phyloP scores from a whole-genome alignment of 2,329 filamentous ascomycete genomes.

The Drechmeria coniospora region DNA sequence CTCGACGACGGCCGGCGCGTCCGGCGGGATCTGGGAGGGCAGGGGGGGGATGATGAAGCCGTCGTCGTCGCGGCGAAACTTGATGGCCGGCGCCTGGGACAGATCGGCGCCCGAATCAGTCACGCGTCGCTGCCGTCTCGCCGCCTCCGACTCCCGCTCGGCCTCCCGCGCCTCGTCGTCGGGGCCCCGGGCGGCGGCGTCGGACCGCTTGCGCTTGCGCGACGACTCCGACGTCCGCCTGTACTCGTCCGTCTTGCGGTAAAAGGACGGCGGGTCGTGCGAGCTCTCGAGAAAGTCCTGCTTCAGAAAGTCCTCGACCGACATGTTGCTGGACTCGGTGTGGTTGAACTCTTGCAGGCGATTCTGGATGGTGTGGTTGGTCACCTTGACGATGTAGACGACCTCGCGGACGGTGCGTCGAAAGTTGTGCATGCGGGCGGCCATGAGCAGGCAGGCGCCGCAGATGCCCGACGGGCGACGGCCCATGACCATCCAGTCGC shows the following conservation, averaged over 20 bases:
- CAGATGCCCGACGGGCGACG: conserved; percentile 87
- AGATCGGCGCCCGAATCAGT: conserved; percentile 18
- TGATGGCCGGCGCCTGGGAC: conserved; percentile 16
- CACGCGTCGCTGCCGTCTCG: conserved; percentile 5
- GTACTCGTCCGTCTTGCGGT: conserved; percentile 47
- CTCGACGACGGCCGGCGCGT: conserved; percentile 10
- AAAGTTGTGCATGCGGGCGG: conserved; percentile 96
- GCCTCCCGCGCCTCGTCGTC: conserved; percentile 4
- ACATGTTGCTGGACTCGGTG: conserved; percentile 71
- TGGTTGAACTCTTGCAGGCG: conserved; percentile 83
- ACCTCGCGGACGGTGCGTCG: conserved; percentile 83
- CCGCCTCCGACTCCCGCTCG: background rate
- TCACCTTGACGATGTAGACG: conserved; percentile 96
- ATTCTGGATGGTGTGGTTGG: conserved; percentile 81
- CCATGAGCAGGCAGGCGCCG: conserved; percentile 85
- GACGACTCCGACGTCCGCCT: conserved; percentile 35
- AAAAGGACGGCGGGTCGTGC: conserved; percentile 74
- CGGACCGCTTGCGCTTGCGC: conserved; percentile 27
- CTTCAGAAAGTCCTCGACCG: conserved; percentile 71
- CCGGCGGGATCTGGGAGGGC: conserved; percentile 23
- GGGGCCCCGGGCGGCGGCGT: conserved; percentile 11
- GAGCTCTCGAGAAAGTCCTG: conserved; percentile 55
- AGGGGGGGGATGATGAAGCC: conserved; percentile 49
- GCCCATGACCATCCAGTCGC: conserved; percentile 95
- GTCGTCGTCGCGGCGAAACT: conserved; percentile 43